Evolutionary conservation across 2,329 filamentous ascomycete species (phyloP), one percentile per base, ranked within the genome.

Genomic region (Hypoxylon sp.): DNA sequence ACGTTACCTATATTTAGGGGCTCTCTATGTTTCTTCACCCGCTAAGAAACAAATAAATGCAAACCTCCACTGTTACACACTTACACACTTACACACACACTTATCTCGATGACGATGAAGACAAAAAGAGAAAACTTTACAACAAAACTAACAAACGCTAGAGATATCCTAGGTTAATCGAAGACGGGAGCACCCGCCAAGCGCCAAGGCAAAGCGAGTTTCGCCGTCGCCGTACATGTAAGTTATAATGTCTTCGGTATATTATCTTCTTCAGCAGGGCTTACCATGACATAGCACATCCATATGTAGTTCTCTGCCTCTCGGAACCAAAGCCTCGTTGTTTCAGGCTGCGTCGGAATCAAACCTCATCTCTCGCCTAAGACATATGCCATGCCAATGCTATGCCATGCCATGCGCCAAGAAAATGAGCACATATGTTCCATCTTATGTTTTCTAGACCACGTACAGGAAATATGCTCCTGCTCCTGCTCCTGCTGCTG

Each of bases 331-430:
- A 37, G 20, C 19, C 25, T 13, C 19, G n/a, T 11, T 20, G 34
- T 38, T 38, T 38, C 34, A 31, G 25, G 32, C 32, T 38, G 43
- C 16, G 5, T 16, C 43, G 43, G 31, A 30, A 45, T 45, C 31
- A 37, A 27, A 45, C 42, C 42, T 45, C 42, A 13, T 31, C 34
- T 47, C 34, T 38, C 43, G 43, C 43, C 26, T 47, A 15, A 29
- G n/a, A 5, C 7, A 36, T 34, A 35, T 26, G 43, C 43, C 31
- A 19, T 19, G 17, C 25, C 11, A n/a, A n/a, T n/a, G n/a, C n/a
- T n/a, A n/a, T n/a, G n/a, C n/a, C n/a, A n/a, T n/a, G n/a, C n/a
- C n/a, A n/a, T n/a, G n/a, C n/a, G n/a, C n/a, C n/a, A n/a, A n/a
- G n/a, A n/a, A n/a, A n/a, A n/a, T n/a, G n/a, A n/a, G n/a, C n/a